Evolutionary conservation across 1,284 basidiomycete genomes (phyloP).

Genomic region (Trametes hirsuta): DNA sequence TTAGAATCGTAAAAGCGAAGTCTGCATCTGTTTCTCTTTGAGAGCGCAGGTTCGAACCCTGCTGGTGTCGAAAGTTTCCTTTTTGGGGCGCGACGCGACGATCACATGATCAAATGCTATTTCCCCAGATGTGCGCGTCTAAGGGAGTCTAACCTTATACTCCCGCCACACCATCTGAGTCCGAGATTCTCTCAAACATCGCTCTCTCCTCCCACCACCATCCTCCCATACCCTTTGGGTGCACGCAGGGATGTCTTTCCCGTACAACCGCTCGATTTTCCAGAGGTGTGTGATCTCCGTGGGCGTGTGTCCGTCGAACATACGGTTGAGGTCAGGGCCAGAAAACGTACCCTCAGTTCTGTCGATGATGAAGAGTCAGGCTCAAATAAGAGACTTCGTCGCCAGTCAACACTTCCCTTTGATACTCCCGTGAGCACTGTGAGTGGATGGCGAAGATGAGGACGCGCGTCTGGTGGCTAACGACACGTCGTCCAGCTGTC

Average conservation of each 20-base stretch:
- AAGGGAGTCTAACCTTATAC: background rate
- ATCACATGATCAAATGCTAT: conserved; percentile 17
- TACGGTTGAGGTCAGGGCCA: conserved; percentile 2
- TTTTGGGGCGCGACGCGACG: conserved; percentile 14
- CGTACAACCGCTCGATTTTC: background rate
- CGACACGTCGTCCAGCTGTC: conserved; percentile 9
- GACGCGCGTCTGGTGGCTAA: conserved; percentile 1
- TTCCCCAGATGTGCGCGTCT: conserved; percentile 9
- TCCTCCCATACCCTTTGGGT: background rate
- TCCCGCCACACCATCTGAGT: conserved; percentile 9
- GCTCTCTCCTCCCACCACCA: background rate
- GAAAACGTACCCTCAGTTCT: conserved; percentile 11
- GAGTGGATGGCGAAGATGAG: background rate
- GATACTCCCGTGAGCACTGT: conserved; percentile 11
- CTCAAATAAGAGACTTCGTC: conserved; percentile 9
- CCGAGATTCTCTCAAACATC: conserved; percentile 10
- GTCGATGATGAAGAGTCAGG: conserved; percentile 7
- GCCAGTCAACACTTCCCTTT: conserved; percentile 8
- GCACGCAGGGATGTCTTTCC: background rate
- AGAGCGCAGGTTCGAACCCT: conserved; percentile 12
- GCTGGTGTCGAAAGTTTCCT: conserved; percentile 1
- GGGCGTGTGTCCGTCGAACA: background rate
- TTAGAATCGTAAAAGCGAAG: background rate
- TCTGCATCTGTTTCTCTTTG: conserved; percentile 9
- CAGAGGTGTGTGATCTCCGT: background rate